Conservation (phyloP, 768 basidiomycete species). For the Epithele typhae region DNA sequence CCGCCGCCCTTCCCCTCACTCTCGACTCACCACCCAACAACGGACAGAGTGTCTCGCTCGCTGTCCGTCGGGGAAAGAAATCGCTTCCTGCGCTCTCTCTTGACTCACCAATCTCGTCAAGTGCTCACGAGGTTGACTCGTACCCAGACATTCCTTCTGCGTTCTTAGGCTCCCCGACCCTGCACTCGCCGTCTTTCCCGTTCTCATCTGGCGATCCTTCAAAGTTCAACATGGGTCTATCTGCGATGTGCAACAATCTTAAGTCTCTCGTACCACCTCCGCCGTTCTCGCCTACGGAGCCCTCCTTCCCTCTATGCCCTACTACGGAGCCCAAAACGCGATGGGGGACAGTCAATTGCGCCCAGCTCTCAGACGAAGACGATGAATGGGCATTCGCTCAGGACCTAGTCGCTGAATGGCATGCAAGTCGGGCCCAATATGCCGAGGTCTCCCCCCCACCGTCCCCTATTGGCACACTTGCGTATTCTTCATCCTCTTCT, state of each 20-base stretch:
- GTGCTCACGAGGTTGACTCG: constrained; percentile 13
- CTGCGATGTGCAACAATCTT: constrained; percentile 34
- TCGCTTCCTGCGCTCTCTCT: constrained; percentile 27
- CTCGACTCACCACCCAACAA: constrained; percentile 26
- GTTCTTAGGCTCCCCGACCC: constrained; percentile 34
- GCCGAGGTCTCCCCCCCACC: constrained; percentile 5
- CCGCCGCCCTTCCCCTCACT: constrained; percentile 21
- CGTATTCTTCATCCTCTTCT: constrained; percentile 2
- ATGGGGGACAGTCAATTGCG: not conserved
- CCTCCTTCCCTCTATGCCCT: not conserved
- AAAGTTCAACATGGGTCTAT: constrained; percentile 26
- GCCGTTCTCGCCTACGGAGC: constrained; percentile 17
- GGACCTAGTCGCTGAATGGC: constrained; percentile 27
- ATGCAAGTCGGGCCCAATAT: constrained; percentile 2
- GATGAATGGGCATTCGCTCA: constrained; percentile 34
- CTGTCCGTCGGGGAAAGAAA: constrained; percentile 36
- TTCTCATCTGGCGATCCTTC: constrained; percentile 1
- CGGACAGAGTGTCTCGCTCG: constrained; percentile 25
- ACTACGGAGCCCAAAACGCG: not conserved
- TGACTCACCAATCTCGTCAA: not conserved
- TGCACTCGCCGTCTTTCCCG: constrained; percentile 29
- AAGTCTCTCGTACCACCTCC: constrained; percentile 27
- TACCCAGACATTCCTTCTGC: constrained; percentile 42
- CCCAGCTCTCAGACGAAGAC: constrained; percentile 11
- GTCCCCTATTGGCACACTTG: constrained; percentile 5